These are phyloP conservation scores for Lichtheimia hyalospora DNA, from an alignment of 371 early-diverging fungal species.

Conservation along the genomic window DNA sequence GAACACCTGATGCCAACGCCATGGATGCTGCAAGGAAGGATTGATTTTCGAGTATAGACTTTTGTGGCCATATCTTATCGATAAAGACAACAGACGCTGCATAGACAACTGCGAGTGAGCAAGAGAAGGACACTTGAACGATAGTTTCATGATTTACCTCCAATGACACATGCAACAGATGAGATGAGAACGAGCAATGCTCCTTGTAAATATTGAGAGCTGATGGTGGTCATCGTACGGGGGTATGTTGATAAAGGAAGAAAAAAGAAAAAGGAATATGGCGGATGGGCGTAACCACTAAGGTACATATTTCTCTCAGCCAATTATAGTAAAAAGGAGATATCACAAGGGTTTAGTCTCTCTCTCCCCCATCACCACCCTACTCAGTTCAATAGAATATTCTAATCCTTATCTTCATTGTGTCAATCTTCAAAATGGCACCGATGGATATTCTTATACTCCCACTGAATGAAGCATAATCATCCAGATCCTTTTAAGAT, in stretches of 20 bases:
- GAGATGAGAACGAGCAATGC: slow-evolving; percentile 36
- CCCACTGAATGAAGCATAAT: no score
- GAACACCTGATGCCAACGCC: slow-evolving; percentile 41
- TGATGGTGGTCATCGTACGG: slow-evolving; percentile 5
- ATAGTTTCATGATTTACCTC: slow-evolving; percentile 21
- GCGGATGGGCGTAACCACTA: not conserved
- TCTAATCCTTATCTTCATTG: no score
- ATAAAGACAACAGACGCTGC: slow-evolving; percentile 27
- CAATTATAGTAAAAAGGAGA: no score
- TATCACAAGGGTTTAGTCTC: no score
- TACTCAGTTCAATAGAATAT: no score
- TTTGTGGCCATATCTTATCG: slow-evolving; percentile 3
- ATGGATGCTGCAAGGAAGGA: slow-evolving; percentile 35
- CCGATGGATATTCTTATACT: no score
- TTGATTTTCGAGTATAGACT: slow-evolving; percentile 24
- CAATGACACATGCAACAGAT: slow-evolving; percentile 34
- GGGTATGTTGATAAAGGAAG: not conserved
- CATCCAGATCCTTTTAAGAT: no score
- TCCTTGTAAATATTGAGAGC: slow-evolving; percentile 16
- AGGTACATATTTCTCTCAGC: not conserved
- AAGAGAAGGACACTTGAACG: not conserved
- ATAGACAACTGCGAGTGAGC: not conserved
- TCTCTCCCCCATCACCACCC: no score
- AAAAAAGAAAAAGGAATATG: not conserved
- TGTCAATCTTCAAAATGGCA: no score